Conservation (phyloP, 176 grass and related monocot genomes). For the Dendrocalamus sinicus region DNA sequence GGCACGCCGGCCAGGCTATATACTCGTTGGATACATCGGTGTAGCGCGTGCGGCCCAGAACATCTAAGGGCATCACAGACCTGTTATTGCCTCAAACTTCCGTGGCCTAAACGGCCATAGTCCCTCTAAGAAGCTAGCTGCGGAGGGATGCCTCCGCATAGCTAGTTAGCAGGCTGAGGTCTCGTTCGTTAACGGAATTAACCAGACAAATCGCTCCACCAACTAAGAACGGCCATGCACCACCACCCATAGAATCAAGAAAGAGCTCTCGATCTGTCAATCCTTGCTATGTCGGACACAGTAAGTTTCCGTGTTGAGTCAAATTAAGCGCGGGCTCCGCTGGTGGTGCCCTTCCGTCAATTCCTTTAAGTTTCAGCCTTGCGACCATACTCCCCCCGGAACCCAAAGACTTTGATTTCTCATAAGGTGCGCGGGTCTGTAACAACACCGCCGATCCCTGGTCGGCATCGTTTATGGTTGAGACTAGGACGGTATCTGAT, state of each 20-base stretch:
- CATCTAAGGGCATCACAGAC: constrained; percentile 83
- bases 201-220: too few species aligned
- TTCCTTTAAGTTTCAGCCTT: constrained; percentile 34
- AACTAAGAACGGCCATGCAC: too few species aligned
- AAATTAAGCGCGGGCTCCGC: constrained; percentile 42
- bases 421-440: constrained; percentile 57
- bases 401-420: too few species aligned
- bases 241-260: too few species aligned
- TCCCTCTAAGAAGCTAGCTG: constrained; percentile 58
- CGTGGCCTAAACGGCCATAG: constrained; percentile 70
- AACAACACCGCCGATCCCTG: constrained; percentile 61
- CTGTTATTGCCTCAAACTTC: constrained; percentile 78
- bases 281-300: constrained; percentile 59
- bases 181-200: constrained; percentile 69
- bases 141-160: constrained; percentile 45
- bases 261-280: constrained; percentile 40
- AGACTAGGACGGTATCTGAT: constrained; percentile 72
- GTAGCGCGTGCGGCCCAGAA: constrained; percentile 60
- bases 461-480: constrained; percentile 70
- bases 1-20: too few species aligned
- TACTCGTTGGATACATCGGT: too few species aligned
- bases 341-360: constrained; percentile 43
- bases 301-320: constrained; percentile 36
- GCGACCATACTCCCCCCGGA: too few species aligned
- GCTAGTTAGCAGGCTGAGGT: constrained; percentile 71